Percentiles rank a stretch among this genome's conserved stretches.
Evolutionary conservation across 208 protist species (phyloP).

Genomic region (Sergeia podlipaevii): DNA sequence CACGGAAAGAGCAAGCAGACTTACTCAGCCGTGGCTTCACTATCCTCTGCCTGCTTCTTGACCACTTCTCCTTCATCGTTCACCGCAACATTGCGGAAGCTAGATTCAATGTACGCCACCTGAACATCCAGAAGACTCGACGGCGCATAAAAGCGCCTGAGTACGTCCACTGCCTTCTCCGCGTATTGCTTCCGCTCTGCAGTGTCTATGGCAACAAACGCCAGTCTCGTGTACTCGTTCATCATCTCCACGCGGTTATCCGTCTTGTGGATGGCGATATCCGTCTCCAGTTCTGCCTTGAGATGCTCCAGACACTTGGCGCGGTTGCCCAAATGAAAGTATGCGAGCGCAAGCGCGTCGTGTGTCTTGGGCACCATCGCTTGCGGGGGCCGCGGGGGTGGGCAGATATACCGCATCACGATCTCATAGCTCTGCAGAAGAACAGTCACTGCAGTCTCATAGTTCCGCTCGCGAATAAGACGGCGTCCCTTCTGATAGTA

Average conservation of each 20-base stretch:
- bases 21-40: no score
- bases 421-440: conserved; percentile 85
- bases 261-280: conserved; percentile 50
- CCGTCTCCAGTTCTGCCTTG: conserved; percentile 38
- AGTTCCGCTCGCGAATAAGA: conserved; percentile 72
- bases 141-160: conserved; percentile 66
- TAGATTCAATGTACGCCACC: conserved; percentile 40
- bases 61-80: neutral
- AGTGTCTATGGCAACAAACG: conserved; percentile 32
- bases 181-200: conserved; percentile 43
- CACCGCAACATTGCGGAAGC: conserved; percentile 3
- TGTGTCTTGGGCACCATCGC: conserved; percentile 86
- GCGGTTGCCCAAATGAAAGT: conserved; percentile 65
- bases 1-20: no score
- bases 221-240: conserved; percentile 73
- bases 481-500: conserved; percentile 89
- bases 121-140: conserved; percentile 50
- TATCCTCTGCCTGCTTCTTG: no score
- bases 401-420: conserved; percentile 80
- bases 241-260: conserved; percentile 54
- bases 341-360: conserved; percentile 75
- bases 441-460: conserved; percentile 71
- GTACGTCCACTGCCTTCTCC: conserved; percentile 52
- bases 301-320: conserved; percentile 80
- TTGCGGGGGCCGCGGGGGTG: conserved; percentile 72